A percentile compares a stretch with the other conserved stretches of the same genome.
Evolutionary conservation across 345 rosid genomes (phyloP).

Genomic region (Gossypium stocksii): DNA sequence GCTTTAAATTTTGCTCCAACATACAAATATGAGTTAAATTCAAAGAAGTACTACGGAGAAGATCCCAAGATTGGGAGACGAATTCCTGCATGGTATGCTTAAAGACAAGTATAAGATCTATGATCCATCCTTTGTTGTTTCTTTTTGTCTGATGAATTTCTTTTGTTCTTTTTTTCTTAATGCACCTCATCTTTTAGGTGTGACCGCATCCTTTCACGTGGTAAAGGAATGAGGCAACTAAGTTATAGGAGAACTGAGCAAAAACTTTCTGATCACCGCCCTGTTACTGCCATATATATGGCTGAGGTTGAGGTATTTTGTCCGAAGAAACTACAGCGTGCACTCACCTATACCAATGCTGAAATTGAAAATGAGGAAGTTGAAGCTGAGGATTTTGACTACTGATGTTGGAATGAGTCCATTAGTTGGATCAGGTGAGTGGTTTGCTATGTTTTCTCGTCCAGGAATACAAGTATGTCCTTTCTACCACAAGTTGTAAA

Average conservation of each 20-base stretch:
- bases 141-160: slow-evolving; percentile 4
- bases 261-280: slow-evolving; percentile 86
- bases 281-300: slow-evolving; percentile 74
- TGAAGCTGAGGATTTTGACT: slow-evolving; percentile 23
- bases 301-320: slow-evolving; percentile 87
- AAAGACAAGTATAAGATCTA: not conserved
- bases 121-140: not conserved
- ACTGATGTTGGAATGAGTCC: slow-evolving; percentile 29
- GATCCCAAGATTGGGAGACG: slow-evolving; percentile 76
- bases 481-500: not conserved
- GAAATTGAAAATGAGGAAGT: slow-evolving; percentile 62
- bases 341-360: slow-evolving; percentile 80
- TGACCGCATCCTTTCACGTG: slow-evolving; percentile 75
- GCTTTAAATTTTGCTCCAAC: slow-evolving; percentile 72
- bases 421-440: slow-evolving; percentile 36
- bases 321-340: slow-evolving; percentile 70
- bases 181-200: slow-evolving; percentile 46
- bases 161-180: not conserved
- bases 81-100: slow-evolving; percentile 74
- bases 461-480: not conserved
- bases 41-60: slow-evolving; percentile 69
- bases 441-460: not conserved
- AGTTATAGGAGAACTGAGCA: slow-evolving; percentile 68
- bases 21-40: slow-evolving; percentile 73
- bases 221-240: slow-evolving; percentile 76